Evolutionary conservation across 305 asterid genomes (phyloP).

Genomic region (Euphrasia arctica): DNA sequence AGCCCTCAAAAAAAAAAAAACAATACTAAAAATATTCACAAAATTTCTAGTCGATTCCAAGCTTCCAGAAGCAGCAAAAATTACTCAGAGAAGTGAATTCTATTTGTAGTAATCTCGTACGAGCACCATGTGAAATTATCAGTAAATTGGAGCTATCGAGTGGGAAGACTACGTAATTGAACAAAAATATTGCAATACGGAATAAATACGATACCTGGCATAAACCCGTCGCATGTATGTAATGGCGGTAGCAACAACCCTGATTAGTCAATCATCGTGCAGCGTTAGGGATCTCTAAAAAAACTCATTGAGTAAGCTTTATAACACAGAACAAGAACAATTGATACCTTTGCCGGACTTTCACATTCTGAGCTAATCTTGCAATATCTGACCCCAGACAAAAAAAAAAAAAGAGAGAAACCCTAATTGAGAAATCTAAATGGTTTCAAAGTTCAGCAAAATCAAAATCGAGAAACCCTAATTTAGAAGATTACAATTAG

Average conservation of each 20-base stretch:
- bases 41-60: not conserved
- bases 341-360: conserved; percentile 83
- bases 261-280: conserved; percentile 42
- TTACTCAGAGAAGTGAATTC: not conserved
- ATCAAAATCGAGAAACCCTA: not conserved
- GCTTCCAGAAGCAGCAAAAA: not conserved
- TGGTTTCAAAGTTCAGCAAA: conserved; percentile 7
- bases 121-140: conserved; percentile 3
- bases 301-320: not conserved
- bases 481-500: conserved; percentile 49
- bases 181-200: conserved; percentile 10
- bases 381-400: conserved; percentile 55
- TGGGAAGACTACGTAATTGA: not conserved
- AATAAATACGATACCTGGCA: conserved; percentile 46
- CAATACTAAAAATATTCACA: not conserved
- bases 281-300: not conserved
- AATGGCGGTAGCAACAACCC: conserved; percentile 97
- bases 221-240: conserved; percentile 93
- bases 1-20: not conserved
- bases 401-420: not conserved
- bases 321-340: conserved; percentile 18
- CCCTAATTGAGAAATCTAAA: not conserved
- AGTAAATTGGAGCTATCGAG: not conserved
- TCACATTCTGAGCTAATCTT: conserved; percentile 75
- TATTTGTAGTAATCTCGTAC: not conserved